Base-by-base conservation (phyloP, 2,329 filamentous ascomycete species). In the Fonsecaea pedrosoi region DNA sequence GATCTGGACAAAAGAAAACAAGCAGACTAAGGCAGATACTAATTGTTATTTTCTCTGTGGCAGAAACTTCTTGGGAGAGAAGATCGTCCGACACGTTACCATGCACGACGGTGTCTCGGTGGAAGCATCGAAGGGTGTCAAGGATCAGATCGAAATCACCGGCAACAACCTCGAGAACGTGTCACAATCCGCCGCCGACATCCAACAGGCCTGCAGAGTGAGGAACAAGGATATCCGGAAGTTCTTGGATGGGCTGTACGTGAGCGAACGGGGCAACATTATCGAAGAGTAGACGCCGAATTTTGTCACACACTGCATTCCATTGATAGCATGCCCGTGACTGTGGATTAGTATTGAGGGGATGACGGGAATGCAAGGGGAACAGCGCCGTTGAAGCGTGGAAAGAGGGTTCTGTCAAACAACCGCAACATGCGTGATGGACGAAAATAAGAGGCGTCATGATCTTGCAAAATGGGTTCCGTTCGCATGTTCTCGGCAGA, bases 221-320 rank as follows among this genome's bases (percentile, higher is more conserved):
- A 90, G 93, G 84, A 99, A 99, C 92, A 99, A 99, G 93, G 95
- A 99, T 97, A 99, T 99, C 87, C 93, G 96, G 87, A 97, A 97
- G 92, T 99, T 99, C 91, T 90, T 99, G 88, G 96, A 99, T 86
- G 95, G 95, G 90, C 88, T 99, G 83, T 99, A 99, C 88, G 95
- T 99, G 80, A 97, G 94, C 81, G 95, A 99, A 91, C 91, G 92
- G 87, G 91, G 91, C 84, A 97, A 98, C 90, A 90, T 99, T 78
- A 86, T 87, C 76, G 90, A 92, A 74, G 80, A 82, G 65, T 82
- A 72, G 68, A 72, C 34, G 64, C 18, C 21, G 45, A 10, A 50
- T 15, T 30, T 25, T 7, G 15, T 50, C 45, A 50, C 21, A 9
- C 10, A 13, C 45, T 50, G 45, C 45, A 48, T 10, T 48, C n/a